phyloP scores from a whole-genome alignment of 805 yeast species.

The Cyberlindnera maclurae region DNA sequence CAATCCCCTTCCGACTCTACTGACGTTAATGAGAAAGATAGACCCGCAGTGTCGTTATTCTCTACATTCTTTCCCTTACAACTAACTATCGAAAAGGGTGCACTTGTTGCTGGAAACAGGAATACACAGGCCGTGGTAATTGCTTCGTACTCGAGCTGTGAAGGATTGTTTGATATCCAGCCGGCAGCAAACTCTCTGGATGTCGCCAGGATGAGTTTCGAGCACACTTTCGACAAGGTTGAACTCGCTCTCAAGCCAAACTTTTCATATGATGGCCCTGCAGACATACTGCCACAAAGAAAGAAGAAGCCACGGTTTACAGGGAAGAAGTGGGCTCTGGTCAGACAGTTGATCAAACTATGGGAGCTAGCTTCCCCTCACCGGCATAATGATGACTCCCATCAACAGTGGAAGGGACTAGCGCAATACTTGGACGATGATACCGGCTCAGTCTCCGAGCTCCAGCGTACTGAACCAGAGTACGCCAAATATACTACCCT shows the following conservation, averaged over 20 bases:
- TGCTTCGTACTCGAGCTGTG: slow-evolving; percentile 46
- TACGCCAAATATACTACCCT: slow-evolving; percentile 77
- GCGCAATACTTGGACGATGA: slow-evolving; percentile 52
- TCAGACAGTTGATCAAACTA: slow-evolving; percentile 3
- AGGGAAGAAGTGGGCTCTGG: slow-evolving; percentile 3
- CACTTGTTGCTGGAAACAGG: slow-evolving; percentile 73
- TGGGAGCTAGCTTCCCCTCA: not conserved
- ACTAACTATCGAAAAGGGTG: slow-evolving; percentile 53
- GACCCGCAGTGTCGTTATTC: slow-evolving; percentile 11
- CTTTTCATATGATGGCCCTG: slow-evolving; percentile 46
- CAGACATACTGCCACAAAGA: slow-evolving; percentile 1
- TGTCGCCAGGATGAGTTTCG: slow-evolving; percentile 39
- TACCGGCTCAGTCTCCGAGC: slow-evolving; percentile 26
- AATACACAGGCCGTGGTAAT: slow-evolving; percentile 69
- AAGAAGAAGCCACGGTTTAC: not conserved
- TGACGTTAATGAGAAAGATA: not conserved
- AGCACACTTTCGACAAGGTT: slow-evolving; percentile 43
- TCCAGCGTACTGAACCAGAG: slow-evolving; percentile 44
- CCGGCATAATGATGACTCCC: slow-evolving; percentile 6
- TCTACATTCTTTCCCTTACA: slow-evolving; percentile 53
- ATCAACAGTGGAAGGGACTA: slow-evolving; percentile 69
- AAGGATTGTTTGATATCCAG: slow-evolving; percentile 52
- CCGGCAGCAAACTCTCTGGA: slow-evolving; percentile 48
- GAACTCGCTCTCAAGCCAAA: slow-evolving; percentile 63
- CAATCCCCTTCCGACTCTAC: not conserved